Evolutionary conservation across 1,284 basidiomycete genomes (phyloP).

Genomic region (Papiliotrema laurentii): DNA sequence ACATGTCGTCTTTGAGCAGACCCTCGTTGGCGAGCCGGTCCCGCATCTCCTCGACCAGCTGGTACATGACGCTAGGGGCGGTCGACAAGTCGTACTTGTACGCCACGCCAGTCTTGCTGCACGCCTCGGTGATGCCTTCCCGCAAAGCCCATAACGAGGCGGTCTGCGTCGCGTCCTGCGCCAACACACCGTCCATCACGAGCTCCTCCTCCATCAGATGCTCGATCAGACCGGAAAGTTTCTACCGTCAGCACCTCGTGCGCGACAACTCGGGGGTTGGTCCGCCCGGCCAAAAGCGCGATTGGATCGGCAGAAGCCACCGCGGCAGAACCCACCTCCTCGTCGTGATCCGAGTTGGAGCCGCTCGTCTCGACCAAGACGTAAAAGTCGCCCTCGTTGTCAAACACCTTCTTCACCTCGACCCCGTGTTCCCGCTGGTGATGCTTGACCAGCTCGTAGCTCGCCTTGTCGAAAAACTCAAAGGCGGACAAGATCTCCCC

Average conservation of each 20-base stretch:
- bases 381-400: constrained; percentile 78
- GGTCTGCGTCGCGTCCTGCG: constrained; percentile 88
- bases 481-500: constrained; percentile 97
- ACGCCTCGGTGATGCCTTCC: constrained; percentile 90
- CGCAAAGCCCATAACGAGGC: constrained; percentile 86
- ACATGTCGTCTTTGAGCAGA: constrained; percentile 56
- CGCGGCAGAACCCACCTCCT: constrained; percentile 77
- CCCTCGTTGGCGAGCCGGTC: constrained; percentile 69
- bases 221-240: constrained; percentile 80
- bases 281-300: not conserved
- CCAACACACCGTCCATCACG: constrained; percentile 86
- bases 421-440: constrained; percentile 45
- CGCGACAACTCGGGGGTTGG: no score
- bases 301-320: not conserved
- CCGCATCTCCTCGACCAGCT: constrained; percentile 76
- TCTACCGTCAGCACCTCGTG: constrained; percentile 63
- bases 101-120: constrained; percentile 88
- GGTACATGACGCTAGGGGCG: constrained; percentile 82
- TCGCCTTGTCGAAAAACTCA: constrained; percentile 84
- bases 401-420: constrained; percentile 47
- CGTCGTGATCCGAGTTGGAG: constrained; percentile 88
- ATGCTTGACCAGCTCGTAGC: constrained; percentile 69
- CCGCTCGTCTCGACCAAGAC: constrained; percentile 92
- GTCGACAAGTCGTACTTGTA: constrained; percentile 99
- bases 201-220: constrained; percentile 71